Evolutionary conservation across 1,139 yeast genomes (phyloP).

Genomic region (Yamadazyma diospyri): DNA sequence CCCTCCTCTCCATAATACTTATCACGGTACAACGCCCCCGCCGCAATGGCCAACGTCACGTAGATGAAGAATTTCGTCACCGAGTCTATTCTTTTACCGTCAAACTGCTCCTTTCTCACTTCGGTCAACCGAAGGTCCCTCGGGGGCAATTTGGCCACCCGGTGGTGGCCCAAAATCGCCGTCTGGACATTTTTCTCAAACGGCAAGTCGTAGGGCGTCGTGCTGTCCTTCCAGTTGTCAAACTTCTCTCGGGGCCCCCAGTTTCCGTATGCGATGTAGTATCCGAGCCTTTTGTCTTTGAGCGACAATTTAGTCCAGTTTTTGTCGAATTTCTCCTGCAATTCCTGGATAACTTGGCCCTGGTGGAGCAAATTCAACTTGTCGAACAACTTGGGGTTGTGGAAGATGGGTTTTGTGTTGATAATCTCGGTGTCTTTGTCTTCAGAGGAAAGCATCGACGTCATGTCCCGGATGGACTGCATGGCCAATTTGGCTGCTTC

Average conservation of each 20-base stretch:
- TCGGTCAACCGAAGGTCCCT: conserved; percentile 48
- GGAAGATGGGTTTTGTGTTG: conserved; percentile 50
- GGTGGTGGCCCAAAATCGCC: neutral
- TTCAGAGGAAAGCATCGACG: conserved; percentile 31
- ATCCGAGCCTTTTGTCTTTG: conserved; percentile 49
- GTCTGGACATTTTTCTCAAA: conserved; percentile 36
- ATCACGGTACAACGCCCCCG: conserved; percentile 49
- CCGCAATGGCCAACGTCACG: conserved; percentile 36
- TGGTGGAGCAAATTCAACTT: conserved; percentile 51
- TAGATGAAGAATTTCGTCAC: conserved; percentile 52
- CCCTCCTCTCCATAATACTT: conserved; percentile 49
- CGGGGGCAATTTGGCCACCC: conserved; percentile 30
- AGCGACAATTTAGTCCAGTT: conserved; percentile 47
- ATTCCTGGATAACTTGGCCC: conserved; percentile 53
- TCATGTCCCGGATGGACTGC: conserved; percentile 43
- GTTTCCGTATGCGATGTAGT: conserved; percentile 59
- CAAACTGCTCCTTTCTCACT: conserved; percentile 47
- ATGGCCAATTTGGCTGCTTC: conserved; percentile 42
- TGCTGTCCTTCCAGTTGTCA: conserved; percentile 33
- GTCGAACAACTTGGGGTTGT: conserved; percentile 44
- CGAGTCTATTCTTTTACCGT: conserved; percentile 51
- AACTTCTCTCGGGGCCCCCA: conserved; percentile 64
- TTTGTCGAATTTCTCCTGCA: conserved; percentile 48
- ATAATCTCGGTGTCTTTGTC: conserved; percentile 47
- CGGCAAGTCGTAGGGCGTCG: conserved; percentile 54